These are phyloP conservation scores for Nannizzia gypsea DNA, from an alignment of 2,329 filamentous ascomycete species.

Conservation along the genomic window DNA sequence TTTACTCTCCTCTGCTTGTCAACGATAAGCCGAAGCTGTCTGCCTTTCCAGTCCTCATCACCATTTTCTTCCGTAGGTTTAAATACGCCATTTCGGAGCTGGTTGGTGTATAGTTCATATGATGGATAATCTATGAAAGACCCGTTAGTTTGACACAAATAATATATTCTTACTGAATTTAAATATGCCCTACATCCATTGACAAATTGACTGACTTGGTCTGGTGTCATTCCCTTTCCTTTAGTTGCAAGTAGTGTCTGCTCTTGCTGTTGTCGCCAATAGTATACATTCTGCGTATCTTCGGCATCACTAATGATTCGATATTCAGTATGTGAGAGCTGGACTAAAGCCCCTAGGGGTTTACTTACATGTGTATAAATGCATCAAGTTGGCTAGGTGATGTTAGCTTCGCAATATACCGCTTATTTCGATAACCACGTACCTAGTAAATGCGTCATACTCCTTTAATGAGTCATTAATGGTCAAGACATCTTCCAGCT, in stretches of 20 bases:
- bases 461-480: slow-evolving; percentile 47
- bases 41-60: slow-evolving; percentile 32
- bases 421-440: slow-evolving; percentile 19
- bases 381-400: slow-evolving; percentile 43
- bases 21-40: slow-evolving; percentile 52
- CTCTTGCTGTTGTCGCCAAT: slow-evolving; percentile 76
- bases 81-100: slow-evolving; percentile 48
- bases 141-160: neutral
- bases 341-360: neutral
- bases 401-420: neutral
- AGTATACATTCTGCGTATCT: slow-evolving; percentile 63
- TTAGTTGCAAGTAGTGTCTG: slow-evolving; percentile 52
- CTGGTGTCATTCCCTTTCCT: slow-evolving; percentile 69
- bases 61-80: slow-evolving; percentile 16
- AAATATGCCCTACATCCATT: slow-evolving; percentile 44
- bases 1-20: slow-evolving; percentile 47
- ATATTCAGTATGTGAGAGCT: neutral
- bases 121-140: slow-evolving; percentile 50
- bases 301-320: slow-evolving; percentile 48
- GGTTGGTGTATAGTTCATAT: slow-evolving; percentile 57
- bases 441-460: slow-evolving; percentile 50
- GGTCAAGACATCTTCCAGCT: slow-evolving; percentile 44
- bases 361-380: slow-evolving; percentile 49
- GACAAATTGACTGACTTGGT: slow-evolving; percentile 66
- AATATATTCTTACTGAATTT: neutral